Percentiles rank a stretch among this genome's conserved stretches.
These are phyloP conservation scores for Aquanectria penicillioides DNA, from an alignment of 2,329 filamentous ascomycete species.

Conservation along the genomic window DNA sequence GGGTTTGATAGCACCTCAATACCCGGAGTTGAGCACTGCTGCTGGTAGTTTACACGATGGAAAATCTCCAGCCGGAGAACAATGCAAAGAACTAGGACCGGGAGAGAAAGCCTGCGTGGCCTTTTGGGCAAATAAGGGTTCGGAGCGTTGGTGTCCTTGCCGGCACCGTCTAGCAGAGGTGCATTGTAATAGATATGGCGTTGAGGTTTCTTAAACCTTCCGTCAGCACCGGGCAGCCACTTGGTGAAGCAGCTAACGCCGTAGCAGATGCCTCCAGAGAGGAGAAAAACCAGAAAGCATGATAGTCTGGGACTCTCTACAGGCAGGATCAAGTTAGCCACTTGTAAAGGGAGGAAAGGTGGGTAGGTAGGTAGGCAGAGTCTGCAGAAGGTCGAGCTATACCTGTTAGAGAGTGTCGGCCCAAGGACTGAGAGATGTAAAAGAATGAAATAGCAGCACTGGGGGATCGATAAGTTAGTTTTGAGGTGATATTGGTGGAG, in stretches of 20 bases:
- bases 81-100: slow-evolving; percentile 55
- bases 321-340: slow-evolving; percentile 18
- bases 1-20: slow-evolving; percentile 54
- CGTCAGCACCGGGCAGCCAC: slow-evolving; percentile 59
- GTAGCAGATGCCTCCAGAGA: slow-evolving; percentile 56
- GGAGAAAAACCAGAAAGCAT: slow-evolving; percentile 56
- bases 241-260: slow-evolving; percentile 53
- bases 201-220: slow-evolving; percentile 52
- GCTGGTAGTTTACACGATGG: slow-evolving; percentile 55
- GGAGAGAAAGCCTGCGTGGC: slow-evolving; percentile 58
- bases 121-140: slow-evolving; percentile 53
- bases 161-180: slow-evolving; percentile 33
- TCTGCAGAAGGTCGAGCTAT: slow-evolving; percentile 23
- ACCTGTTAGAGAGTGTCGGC: slow-evolving; percentile 62
- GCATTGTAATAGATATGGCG: slow-evolving; percentile 29
- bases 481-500: background rate
- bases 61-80: slow-evolving; percentile 60
- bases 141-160: slow-evolving; percentile 45
- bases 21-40: slow-evolving; percentile 62
- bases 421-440: slow-evolving; percentile 57
- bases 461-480: background rate
- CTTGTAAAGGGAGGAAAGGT: too few species aligned
- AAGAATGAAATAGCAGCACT: slow-evolving; percentile 60
- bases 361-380: background rate
- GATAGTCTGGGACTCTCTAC: slow-evolving; percentile 61